Evolutionary conservation across 768 basidiomycete species (phyloP).

Genomic region (Hygrocybe coccinea): DNA sequence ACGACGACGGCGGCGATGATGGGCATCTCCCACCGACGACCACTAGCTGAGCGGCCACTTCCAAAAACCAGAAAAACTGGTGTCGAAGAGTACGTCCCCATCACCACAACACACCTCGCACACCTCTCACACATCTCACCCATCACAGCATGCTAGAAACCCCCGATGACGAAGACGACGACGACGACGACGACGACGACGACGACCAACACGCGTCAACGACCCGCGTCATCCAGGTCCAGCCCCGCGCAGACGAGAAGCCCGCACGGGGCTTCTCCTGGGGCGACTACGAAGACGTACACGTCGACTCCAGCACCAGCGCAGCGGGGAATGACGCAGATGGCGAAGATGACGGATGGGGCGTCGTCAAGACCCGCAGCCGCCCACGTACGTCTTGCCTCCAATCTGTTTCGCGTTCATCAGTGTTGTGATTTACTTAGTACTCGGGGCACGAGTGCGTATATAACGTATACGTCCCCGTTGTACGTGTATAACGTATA

Average conservation of each 20-base stretch:
- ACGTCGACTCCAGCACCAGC: constrained; percentile 28
- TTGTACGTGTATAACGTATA: too few species aligned
- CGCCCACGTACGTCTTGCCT: constrained; percentile 35
- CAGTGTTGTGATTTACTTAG: background rate
- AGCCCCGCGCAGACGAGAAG: constrained; percentile 50
- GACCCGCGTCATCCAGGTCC: constrained; percentile 46
- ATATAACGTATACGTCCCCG: too few species aligned
- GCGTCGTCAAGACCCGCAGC: constrained; percentile 58
- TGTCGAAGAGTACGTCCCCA: constrained; percentile 71
- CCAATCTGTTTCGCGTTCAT: background rate
- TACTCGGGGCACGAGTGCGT: background rate
- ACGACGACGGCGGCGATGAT: too few species aligned
- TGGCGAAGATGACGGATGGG: constrained; percentile 78
- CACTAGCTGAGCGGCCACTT: constrained; percentile 60
- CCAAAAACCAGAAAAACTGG: constrained; percentile 61
- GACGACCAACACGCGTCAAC: constrained; percentile 46
- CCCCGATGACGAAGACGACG: constrained; percentile 46
- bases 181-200: constrained; percentile 34
- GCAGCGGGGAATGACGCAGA: constrained; percentile 53
- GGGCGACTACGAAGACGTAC: constrained; percentile 73
- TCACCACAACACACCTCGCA: too few species aligned
- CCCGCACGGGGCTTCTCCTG: constrained; percentile 66
- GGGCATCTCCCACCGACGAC: constrained; percentile 20
- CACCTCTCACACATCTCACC: too few species aligned
- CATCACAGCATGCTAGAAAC: constrained; percentile 56